A percentile compares a stretch with the other conserved stretches of the same genome.
These are phyloP conservation scores for Rugiboletus extremiorientalis DNA, from an alignment of 1,284 basidiomycete species.

Conservation along the genomic window DNA sequence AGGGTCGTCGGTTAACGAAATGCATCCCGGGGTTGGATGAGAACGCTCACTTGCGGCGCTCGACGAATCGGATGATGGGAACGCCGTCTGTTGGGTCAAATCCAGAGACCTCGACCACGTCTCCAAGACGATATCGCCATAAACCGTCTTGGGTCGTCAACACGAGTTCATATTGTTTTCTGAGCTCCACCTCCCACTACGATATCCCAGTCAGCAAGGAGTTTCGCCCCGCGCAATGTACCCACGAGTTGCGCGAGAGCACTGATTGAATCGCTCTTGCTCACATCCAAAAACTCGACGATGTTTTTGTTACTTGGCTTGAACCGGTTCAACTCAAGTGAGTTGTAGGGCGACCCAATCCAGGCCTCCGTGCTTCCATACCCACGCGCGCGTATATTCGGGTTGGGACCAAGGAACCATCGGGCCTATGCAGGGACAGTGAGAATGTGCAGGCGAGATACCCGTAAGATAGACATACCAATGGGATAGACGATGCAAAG, in stretches of 20 bases:
- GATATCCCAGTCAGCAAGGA: neutral
- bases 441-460: neutral
- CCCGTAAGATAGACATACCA: slow-evolving; percentile 1
- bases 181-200: slow-evolving; percentile 23
- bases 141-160: slow-evolving; percentile 20
- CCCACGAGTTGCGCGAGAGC: slow-evolving; percentile 12
- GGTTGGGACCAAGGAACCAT: slow-evolving; percentile 14
- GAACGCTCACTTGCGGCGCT: slow-evolving; percentile 13
- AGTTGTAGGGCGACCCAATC: slow-evolving; percentile 13
- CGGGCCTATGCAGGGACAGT: slow-evolving; percentile 1
- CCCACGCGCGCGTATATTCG: neutral
- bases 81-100: slow-evolving; percentile 20
- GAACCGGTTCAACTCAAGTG: slow-evolving; percentile 9
- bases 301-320: slow-evolving; percentile 1
- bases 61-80: slow-evolving; percentile 20
- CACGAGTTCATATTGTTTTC: slow-evolving; percentile 22
- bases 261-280: neutral
- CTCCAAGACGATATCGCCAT: slow-evolving; percentile 27
- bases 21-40: neutral
- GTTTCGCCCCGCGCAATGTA: neutral
- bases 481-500: slow-evolving; percentile 9
- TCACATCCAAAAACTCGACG: slow-evolving; percentile 21
- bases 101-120: slow-evolving; percentile 24
- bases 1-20: neutral
- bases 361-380: slow-evolving; percentile 6